Conservation (phyloP, 306 rosid genomes). For the Malus sieversii region DNA sequence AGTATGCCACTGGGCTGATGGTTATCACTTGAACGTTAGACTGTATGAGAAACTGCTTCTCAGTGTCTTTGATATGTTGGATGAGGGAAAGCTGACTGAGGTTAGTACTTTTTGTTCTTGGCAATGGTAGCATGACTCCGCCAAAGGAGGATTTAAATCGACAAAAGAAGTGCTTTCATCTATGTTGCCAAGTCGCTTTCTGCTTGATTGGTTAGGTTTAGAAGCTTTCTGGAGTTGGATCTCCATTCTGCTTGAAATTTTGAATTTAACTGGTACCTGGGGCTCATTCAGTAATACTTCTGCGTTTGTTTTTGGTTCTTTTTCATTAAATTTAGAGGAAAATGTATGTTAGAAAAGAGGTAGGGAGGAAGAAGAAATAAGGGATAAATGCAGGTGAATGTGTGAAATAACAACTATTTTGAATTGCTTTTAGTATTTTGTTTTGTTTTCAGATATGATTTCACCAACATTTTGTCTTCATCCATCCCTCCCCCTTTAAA, state of each 20-base stretch:
- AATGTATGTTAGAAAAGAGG: neutral
- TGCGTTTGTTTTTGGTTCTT: neutral
- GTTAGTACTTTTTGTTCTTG: conserved; percentile 45
- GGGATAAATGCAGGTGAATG: neutral
- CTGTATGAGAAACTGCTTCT: conserved; percentile 87
- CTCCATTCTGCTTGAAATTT: neutral
- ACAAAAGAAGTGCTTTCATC: conserved; percentile 4
- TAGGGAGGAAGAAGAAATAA: neutral
- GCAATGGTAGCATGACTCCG: conserved; percentile 5
- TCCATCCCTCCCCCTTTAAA: neutral
- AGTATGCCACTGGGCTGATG: conserved; percentile 99
- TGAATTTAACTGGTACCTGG: neutral
- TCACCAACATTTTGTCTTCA: neutral
- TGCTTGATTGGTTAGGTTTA: neutral
- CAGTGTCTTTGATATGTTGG: conserved; percentile 93
- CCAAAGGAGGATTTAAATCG: conserved; percentile 17
- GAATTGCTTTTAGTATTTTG: neutral
- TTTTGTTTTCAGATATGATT: neutral
- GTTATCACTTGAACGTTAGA: conserved; percentile 82
- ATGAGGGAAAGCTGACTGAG: conserved; percentile 92
- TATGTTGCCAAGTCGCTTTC: neutral
- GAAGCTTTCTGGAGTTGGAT: neutral
- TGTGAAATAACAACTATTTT: neutral
- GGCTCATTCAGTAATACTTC: neutral
- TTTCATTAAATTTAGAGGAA: neutral